Conservation (phyloP, 352 stramenopile genomes). For the Pilasporangium apinafurcum region DNA sequence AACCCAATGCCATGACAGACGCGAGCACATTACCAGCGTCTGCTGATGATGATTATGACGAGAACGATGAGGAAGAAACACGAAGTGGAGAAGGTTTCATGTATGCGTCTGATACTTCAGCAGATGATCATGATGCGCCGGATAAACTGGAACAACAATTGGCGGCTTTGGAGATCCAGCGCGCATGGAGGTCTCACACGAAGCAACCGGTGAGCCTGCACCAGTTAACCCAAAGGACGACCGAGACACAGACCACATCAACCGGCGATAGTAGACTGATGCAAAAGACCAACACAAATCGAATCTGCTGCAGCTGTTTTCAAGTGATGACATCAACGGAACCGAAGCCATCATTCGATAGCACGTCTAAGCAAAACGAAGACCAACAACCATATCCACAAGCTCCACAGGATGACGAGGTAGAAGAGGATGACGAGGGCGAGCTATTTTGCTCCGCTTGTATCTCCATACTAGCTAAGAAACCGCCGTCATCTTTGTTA, state of each 20-base stretch:
- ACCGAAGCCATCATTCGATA: no score
- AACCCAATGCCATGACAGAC: no score
- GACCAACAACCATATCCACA: conserved; percentile 3
- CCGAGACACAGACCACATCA: background rate
- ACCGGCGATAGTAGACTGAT: no score
- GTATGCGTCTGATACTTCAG: background rate
- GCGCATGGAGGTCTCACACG: background rate
- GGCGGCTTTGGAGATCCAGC: conserved; percentile 9
- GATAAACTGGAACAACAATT: conserved; percentile 1
- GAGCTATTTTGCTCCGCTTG: conserved; percentile 24
- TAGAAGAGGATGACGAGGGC: conserved; percentile 2
- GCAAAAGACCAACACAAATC: background rate
- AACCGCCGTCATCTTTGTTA: conserved; percentile 13
- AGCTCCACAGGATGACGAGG: background rate
- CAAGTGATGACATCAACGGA: conserved; percentile 10
- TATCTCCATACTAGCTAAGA: conserved; percentile 1
- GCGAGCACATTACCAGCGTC: no score
- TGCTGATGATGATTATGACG: background rate
- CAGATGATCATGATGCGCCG: background rate
- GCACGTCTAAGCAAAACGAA: no score
- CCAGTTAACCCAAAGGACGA: background rate
- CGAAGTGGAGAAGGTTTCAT: background rate
- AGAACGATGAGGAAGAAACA: background rate
- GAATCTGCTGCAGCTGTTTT: conserved; percentile 34
- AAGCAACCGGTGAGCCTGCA: background rate